phyloP scores from a whole-genome alignment of 257 asterid genomes.

The Linderniella brevidens region DNA sequence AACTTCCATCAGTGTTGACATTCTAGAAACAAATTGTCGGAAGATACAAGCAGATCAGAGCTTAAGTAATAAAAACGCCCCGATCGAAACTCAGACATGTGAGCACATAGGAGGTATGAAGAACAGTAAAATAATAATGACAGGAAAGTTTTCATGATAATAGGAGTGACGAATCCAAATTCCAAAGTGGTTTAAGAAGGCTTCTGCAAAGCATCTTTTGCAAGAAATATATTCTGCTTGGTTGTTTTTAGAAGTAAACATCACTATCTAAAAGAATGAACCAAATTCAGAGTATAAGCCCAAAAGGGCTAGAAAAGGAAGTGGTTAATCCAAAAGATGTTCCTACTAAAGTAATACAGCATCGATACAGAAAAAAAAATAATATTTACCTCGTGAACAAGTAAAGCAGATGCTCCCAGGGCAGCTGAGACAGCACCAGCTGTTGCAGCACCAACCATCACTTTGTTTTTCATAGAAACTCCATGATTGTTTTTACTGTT shows the following conservation, averaged over 20 bases:
- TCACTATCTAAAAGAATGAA: too few species aligned
- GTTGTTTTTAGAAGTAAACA: too few species aligned
- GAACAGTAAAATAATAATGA: constrained; percentile 8
- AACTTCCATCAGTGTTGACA: constrained; percentile 20
- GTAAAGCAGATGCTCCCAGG: constrained; percentile 82
- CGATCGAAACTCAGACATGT: too few species aligned
- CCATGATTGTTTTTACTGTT: constrained; percentile 19
- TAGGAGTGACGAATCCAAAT: too few species aligned
- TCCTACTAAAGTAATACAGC: constrained; percentile 10
- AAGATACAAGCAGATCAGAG: not conserved
- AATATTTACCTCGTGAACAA: constrained; percentile 44
- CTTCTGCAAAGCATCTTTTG: too few species aligned
- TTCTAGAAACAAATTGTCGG: constrained; percentile 29
- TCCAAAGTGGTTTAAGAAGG: too few species aligned
- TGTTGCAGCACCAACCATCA: constrained; percentile 52
- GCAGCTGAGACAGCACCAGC: constrained; percentile 95
- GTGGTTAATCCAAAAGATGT: constrained; percentile 8
- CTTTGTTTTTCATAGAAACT: constrained; percentile 19
- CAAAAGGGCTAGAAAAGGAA: constrained; percentile 7
- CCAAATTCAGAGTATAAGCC: not conserved
- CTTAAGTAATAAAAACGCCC: too few species aligned
- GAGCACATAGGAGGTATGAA: constrained; percentile 5
- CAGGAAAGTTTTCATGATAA: constrained; percentile 1
- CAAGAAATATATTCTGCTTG: too few species aligned
- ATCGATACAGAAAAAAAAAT: too few species aligned